Conservation (phyloP, 768 basidiomycete genomes). For the Pluteus cervinus region DNA sequence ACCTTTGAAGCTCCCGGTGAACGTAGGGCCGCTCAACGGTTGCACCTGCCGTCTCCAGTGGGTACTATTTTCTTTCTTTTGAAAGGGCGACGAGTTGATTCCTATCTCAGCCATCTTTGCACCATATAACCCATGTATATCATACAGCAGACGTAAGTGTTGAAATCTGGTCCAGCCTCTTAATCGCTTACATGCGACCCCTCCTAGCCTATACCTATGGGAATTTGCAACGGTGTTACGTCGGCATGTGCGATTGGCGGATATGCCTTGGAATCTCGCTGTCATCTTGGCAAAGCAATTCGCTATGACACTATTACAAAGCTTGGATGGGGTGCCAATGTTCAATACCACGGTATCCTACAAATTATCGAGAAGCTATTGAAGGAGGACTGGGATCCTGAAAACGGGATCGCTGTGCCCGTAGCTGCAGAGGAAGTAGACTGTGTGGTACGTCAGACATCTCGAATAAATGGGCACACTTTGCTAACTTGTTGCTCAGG, state of each 20-base stretch:
- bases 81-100: conserved; percentile 1
- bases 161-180: background rate
- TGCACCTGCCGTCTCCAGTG: conserved; percentile 87
- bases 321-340: conserved; percentile 72
- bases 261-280: conserved; percentile 79
- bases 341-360: conserved; percentile 67
- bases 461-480: too few relatives aligned
- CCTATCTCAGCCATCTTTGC: conserved; percentile 49
- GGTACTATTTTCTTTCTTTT: conserved; percentile 14
- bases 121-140: conserved; percentile 83
- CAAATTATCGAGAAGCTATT: conserved; percentile 54
- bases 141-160: conserved; percentile 75
- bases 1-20: conserved; percentile 86
- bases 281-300: conserved; percentile 81
- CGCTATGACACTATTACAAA: conserved; percentile 83
- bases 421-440: conserved; percentile 53
- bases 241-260: conserved; percentile 52
- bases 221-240: conserved; percentile 67
- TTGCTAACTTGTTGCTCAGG: too few relatives aligned
- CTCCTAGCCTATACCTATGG: conserved; percentile 79
- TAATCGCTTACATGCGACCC: conserved; percentile 2
- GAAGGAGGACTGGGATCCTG: conserved; percentile 30
- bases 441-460: conserved; percentile 64
- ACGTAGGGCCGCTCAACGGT: conserved; percentile 58
- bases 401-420: conserved; percentile 36